A percentile compares a stretch with the other conserved stretches of the same genome.
These are phyloP conservation scores for Medicago arabica DNA, from an alignment of 306 rosid genomes.

Conservation along the genomic window DNA sequence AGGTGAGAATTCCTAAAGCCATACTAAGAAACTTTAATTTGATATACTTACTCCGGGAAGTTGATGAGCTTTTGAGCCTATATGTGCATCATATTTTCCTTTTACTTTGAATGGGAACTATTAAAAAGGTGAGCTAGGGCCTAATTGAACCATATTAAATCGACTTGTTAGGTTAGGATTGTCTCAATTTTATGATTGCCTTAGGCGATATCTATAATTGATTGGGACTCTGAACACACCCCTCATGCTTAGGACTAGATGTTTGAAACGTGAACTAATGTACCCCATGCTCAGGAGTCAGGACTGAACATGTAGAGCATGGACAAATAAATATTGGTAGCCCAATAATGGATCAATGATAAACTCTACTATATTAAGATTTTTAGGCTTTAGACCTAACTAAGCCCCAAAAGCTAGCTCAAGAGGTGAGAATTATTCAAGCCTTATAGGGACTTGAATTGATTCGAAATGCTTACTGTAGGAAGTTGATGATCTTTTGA, in stretches of 20 bases:
- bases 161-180: no score
- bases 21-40: slow-evolving; percentile 1
- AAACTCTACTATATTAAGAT: not conserved
- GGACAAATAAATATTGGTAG: not conserved
- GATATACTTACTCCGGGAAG: not conserved
- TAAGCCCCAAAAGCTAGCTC: not conserved
- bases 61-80: slow-evolving; percentile 5
- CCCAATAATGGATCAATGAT: not conserved
- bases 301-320: not conserved
- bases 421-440: not conserved
- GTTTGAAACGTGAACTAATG: not conserved
- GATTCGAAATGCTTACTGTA: not conserved
- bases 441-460: not conserved
- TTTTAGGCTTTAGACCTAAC: slow-evolving; percentile 2
- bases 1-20: not conserved
- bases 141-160: no score
- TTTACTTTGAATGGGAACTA: not conserved
- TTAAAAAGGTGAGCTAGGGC: not conserved
- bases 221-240: not conserved
- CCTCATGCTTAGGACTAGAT: not conserved
- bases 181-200: no score
- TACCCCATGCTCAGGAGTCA: not conserved
- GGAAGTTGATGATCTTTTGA: not conserved
- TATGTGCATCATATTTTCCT: not conserved
- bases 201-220: not conserved